phyloP scores from a whole-genome alignment of 176 grass and related monocot species.

The Musa beccarii region DNA sequence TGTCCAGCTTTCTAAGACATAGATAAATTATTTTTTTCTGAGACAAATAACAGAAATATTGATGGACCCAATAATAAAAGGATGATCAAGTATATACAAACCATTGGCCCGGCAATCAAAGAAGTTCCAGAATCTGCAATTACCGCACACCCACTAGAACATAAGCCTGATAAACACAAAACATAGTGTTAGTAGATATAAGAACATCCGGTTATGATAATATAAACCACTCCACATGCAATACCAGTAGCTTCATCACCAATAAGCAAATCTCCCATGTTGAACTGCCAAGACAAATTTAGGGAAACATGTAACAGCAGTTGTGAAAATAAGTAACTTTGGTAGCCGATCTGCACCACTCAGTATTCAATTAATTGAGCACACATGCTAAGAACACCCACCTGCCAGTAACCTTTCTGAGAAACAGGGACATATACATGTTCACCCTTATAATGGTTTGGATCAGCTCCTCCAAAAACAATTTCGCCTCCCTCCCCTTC shows the following conservation, averaged over 20 bases:
- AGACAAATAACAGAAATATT: neutral
- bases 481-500: constrained; percentile 21
- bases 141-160: constrained; percentile 6
- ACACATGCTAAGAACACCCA: neutral
- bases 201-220: neutral
- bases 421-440: constrained; percentile 15
- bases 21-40: neutral
- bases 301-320: neutral
- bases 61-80: neutral
- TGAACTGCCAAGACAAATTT: constrained; percentile 4
- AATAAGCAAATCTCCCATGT: constrained; percentile 16
- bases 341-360: neutral
- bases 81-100: neutral
- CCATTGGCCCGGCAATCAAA: constrained; percentile 16
- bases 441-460: constrained; percentile 18
- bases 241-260: constrained; percentile 6
- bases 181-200: neutral
- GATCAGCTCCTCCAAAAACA: constrained; percentile 15
- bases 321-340: neutral
- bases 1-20: neutral
- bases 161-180: constrained; percentile 11
- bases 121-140: constrained; percentile 27
- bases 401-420: constrained; percentile 26
- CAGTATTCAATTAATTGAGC: neutral
- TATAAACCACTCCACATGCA: neutral